Conservation (phyloP, 148 eudicot species). For the Rhododendron mucronatum region DNA sequence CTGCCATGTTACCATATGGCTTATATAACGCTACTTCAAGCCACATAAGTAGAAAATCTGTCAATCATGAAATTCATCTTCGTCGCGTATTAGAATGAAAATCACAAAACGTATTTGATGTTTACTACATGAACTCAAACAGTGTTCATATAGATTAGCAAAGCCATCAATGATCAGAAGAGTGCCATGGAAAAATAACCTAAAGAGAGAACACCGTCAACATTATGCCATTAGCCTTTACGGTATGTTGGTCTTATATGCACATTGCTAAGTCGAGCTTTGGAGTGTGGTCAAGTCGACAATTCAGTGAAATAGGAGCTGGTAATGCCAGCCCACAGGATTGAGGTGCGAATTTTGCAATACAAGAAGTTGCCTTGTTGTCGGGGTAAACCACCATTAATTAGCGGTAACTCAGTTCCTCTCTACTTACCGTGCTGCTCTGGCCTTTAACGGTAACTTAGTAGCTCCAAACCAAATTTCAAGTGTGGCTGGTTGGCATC, state of each 20-base stretch:
- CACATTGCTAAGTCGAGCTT: neutral
- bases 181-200: neutral
- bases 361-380: neutral
- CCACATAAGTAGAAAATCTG: neutral
- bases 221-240: neutral
- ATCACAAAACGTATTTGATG: neutral
- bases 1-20: neutral
- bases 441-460: neutral
- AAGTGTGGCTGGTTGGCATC: neutral
- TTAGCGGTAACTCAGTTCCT: neutral
- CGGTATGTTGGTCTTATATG: neutral
- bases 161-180: neutral
- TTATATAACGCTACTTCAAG: neutral
- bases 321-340: neutral
- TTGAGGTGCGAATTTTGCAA: neutral
- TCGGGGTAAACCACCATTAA: neutral
- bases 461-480: neutral
- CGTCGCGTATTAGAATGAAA: neutral
- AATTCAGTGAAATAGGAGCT: constrained; percentile 30
- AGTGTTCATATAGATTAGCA: neutral
- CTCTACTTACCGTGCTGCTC: neutral
- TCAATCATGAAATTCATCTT: neutral
- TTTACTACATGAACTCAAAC: neutral
- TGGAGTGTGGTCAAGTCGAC: constrained; percentile 26
- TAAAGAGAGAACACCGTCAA: neutral